phyloP scores from a whole-genome alignment of 257 asterid genomes.

The Nyctanthes arbortristis region DNA sequence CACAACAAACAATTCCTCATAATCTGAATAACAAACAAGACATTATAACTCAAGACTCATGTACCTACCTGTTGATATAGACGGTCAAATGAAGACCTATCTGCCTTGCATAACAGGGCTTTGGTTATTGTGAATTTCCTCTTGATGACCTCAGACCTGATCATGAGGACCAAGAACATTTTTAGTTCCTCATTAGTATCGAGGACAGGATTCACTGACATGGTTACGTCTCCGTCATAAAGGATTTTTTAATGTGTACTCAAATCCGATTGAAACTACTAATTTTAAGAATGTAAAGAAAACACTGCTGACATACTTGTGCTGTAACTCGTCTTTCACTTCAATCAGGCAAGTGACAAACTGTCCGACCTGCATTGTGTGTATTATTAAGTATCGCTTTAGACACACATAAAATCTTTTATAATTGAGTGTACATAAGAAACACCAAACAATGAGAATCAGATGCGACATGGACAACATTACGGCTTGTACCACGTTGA shows the following conservation, averaged over 20 bases:
- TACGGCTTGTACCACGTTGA: background rate
- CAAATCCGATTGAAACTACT: background rate
- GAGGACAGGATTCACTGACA: background rate
- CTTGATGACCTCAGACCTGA: slow-evolving; percentile 70
- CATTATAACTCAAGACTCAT: slow-evolving; percentile 2
- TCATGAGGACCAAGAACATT: slow-evolving; percentile 13
- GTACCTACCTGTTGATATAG: slow-evolving; percentile 66
- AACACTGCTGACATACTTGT: slow-evolving; percentile 44
- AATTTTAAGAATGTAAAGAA: slow-evolving; percentile 4
- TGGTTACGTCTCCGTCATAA: background rate
- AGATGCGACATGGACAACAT: background rate
- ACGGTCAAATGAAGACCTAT: slow-evolving; percentile 73
- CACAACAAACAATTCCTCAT: slow-evolving; percentile 1
- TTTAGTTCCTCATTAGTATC: background rate
- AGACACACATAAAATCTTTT: background rate
- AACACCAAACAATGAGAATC: background rate
- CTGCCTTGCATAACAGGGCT: slow-evolving; percentile 74
- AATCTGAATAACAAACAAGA: background rate
- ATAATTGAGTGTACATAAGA: slow-evolving; percentile 7
- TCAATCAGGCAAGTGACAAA: slow-evolving; percentile 73
- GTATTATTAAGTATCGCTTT: slow-evolving; percentile 3
- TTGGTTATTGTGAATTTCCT: slow-evolving; percentile 68
- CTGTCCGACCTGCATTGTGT: slow-evolving; percentile 61
- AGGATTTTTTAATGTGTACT: background rate
- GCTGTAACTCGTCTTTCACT: slow-evolving; percentile 63